Evolutionary conservation across 108 stramenopile genomes (phyloP).

Genomic region (Nitzschia palea): DNA sequence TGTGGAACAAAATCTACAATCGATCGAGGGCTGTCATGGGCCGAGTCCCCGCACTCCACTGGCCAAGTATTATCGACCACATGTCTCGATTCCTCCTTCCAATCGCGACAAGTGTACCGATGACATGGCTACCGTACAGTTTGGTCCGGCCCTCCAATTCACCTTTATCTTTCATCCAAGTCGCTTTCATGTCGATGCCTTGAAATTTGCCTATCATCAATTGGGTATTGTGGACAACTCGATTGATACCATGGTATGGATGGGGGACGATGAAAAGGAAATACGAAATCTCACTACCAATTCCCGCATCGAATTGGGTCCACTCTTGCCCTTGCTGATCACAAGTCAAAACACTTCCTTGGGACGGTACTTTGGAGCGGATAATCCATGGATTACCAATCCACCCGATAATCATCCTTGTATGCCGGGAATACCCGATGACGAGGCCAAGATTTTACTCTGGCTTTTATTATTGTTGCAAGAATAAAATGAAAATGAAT

Average conservation of each 20-base stretch:
- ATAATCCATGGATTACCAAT: constrained; percentile 37
- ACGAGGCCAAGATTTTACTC: constrained; percentile 26
- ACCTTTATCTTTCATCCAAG: constrained; percentile 31
- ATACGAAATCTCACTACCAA: not conserved
- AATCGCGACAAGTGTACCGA: constrained; percentile 17
- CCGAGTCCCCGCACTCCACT: not conserved
- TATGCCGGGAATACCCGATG: constrained; percentile 41
- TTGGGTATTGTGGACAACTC: not conserved
- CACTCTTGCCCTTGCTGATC: not conserved
- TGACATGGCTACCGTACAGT: constrained; percentile 35
- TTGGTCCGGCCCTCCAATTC: constrained; percentile 9
- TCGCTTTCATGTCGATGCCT: constrained; percentile 3
- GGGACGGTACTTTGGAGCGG: constrained; percentile 30
- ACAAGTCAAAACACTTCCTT: constrained; percentile 11
- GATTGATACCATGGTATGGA: constrained; percentile 1
- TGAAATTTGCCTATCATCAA: not conserved
- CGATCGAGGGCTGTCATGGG: not conserved
- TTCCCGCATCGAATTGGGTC: not conserved
- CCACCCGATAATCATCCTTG: constrained; percentile 39
- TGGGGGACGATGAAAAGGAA: not conserved
- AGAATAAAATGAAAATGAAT: no score
- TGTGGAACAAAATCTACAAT: not conserved
- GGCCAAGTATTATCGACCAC: not conserved
- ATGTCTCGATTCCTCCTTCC: not conserved
- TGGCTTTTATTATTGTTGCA: constrained; percentile 1